Base-by-base conservation (phyloP, 768 basidiomycete genomes). In the Exidia glandulosa region DNA sequence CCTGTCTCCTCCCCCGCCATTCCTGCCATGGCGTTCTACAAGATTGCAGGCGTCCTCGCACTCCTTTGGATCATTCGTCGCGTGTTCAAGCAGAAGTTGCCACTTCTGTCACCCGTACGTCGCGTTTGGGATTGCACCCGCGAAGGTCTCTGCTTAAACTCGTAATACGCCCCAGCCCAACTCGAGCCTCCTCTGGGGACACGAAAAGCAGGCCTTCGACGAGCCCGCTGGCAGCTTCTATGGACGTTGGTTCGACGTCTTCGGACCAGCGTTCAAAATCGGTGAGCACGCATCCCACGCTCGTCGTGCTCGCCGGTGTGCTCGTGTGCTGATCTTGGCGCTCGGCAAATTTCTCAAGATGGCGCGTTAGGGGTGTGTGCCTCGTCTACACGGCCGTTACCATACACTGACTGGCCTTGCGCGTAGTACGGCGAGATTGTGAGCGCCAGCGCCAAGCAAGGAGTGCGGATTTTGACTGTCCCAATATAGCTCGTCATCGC, bases 111-210 rank as follows among this genome's bases (percentile, higher is more conserved):
- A 19, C 41, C 41, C 41, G 41, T 45, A 45, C 41, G 41, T 19
- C n/a, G n/a, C n/a, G n/a, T 3, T 19, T 19, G 41, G 12, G 23
- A 3, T 10, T 19, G 16, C 41, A 45, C 41, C 23, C 19, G 41
- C 23, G 19, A 14, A 45, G 23, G 23, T 45, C 41, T 19, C 19
- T 19, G 5, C 5, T 14, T 12, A 12, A 14, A 13, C 16, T 45
- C 41, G 2, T 45, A 23, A 23, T 19, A 19, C 7, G 9, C 31
- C 34, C 25, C 41, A 63, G 62, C 50, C 59, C 27, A 57, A 54
- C 16, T 31, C 62, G 12, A 33, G 57, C 23, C 64, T 59, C 63
- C 48, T 68, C 47, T 68, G 63, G 58, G 68, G 68, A 9, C 63
- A 67, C 37, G 65, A 67, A 33, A 47, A 58, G 16, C 55, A 58